phyloP scores from a whole-genome alignment of 495 filamentous ascomycete genomes.

The Penicillium nucicola region DNA sequence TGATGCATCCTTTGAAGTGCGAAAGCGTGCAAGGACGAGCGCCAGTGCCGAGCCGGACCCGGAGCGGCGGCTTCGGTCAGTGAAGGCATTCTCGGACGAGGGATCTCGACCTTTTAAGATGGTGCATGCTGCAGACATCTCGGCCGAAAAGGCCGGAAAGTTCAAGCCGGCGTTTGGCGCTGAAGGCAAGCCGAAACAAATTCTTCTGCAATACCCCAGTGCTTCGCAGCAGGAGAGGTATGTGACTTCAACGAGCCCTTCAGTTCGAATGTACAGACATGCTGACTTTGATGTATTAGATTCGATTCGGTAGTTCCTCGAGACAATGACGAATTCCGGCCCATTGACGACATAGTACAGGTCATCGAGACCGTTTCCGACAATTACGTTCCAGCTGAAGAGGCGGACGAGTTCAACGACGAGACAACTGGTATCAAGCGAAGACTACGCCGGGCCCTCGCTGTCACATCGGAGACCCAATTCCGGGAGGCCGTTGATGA shows the following conservation, averaged over 20 bases:
- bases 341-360: constrained; percentile 77
- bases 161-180: constrained; percentile 47
- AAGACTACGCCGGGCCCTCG: constrained; percentile 64
- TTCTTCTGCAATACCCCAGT: constrained; percentile 71
- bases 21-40: constrained; percentile 44
- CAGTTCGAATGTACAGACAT: not conserved
- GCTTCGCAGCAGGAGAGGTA: constrained; percentile 66
- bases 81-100: constrained; percentile 58
- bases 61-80: constrained; percentile 57
- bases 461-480: constrained; percentile 58
- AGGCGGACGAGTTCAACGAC: constrained; percentile 64
- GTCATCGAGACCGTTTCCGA: constrained; percentile 71
- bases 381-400: constrained; percentile 67
- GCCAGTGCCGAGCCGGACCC: constrained; percentile 50
- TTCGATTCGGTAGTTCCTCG: constrained; percentile 76
- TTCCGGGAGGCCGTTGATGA: constrained; percentile 67
- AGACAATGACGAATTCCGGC: constrained; percentile 76
- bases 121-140: constrained; percentile 68
- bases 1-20: constrained; percentile 43
- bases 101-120: constrained; percentile 47
- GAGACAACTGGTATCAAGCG: constrained; percentile 70
- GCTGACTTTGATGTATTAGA: constrained; percentile 33
- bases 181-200: constrained; percentile 47
- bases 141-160: constrained; percentile 41
- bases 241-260: constrained; percentile 1